Conservation (phyloP, 331 rosid species). For the Dryas integrifolia region DNA sequence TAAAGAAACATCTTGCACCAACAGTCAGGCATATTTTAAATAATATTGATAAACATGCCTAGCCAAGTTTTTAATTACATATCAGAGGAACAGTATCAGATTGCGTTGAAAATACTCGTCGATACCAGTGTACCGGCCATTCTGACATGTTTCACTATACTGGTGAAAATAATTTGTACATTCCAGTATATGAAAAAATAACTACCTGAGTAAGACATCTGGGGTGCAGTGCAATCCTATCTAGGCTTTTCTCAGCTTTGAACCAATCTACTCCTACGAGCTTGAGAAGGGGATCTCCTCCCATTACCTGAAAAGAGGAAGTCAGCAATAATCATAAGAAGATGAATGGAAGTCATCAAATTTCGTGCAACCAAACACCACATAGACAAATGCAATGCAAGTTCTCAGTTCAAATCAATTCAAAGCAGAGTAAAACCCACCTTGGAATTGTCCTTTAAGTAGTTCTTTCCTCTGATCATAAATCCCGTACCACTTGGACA, state of each 20-base stretch:
- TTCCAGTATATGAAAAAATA: background rate
- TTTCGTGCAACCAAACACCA: conserved; percentile 2
- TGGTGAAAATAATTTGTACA: background rate
- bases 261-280: conserved; percentile 91
- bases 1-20: too few species aligned
- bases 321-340: background rate
- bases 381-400: background rate
- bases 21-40: too few species aligned
- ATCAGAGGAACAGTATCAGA: too few species aligned
- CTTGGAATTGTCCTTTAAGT: conserved; percentile 83
- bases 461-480: conserved; percentile 92
- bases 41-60: too few species aligned
- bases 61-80: too few species aligned
- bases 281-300: conserved; percentile 94
- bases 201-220: conserved; percentile 78
- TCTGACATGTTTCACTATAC: too few species aligned
- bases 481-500: conserved; percentile 77
- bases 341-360: background rate
- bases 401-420: background rate
- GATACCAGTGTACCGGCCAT: too few species aligned
- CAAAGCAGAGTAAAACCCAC: conserved; percentile 36
- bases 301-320: conserved; percentile 57
- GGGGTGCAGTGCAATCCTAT: conserved; percentile 72
- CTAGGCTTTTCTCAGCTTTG: conserved; percentile 50
- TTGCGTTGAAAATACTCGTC: too few species aligned